A percentile compares a stretch with the other conserved stretches of the same genome.
Conservation (phyloP, 345 rosid genomes). For the Citrus medica region DNA sequence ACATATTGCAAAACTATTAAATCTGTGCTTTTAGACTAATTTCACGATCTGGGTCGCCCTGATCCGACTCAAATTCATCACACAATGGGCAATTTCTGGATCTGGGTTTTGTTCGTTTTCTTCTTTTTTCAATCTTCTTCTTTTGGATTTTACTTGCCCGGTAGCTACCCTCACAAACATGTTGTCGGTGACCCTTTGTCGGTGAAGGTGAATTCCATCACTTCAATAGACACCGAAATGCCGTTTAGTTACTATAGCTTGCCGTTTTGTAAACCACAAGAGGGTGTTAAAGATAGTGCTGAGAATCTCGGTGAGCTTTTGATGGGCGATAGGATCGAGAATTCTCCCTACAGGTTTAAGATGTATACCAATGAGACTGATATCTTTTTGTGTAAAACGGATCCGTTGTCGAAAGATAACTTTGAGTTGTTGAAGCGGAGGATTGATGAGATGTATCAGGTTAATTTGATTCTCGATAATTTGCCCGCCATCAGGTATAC, state of each 20-base stretch:
- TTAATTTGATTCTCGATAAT: slow-evolving; percentile 77
- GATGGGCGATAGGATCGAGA: slow-evolving; percentile 90
- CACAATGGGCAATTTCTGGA: slow-evolving; percentile 43
- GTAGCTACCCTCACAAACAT: slow-evolving; percentile 76
- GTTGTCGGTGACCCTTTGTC: slow-evolving; percentile 52
- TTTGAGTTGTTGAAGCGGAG: slow-evolving; percentile 72
- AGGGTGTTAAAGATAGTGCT: slow-evolving; percentile 86
- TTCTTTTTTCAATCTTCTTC: slow-evolving; percentile 36
- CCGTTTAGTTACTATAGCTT: slow-evolving; percentile 82
- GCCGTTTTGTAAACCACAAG: slow-evolving; percentile 69
- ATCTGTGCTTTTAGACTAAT: slow-evolving; percentile 6
- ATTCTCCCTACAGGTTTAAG: slow-evolving; percentile 69
- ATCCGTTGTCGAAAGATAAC: slow-evolving; percentile 43
- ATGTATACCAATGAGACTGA: slow-evolving; percentile 68
- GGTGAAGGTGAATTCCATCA: slow-evolving; percentile 86
- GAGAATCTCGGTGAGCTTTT: slow-evolving; percentile 89
- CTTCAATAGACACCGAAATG: slow-evolving; percentile 82
- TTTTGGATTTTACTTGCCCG: slow-evolving; percentile 67
- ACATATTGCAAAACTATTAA: background rate
- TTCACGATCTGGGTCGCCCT: slow-evolving; percentile 37
- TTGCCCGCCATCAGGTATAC: slow-evolving; percentile 79
- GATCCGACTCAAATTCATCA: slow-evolving; percentile 39
- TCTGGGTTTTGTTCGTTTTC: slow-evolving; percentile 44
- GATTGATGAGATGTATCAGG: slow-evolving; percentile 89
- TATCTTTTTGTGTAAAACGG: slow-evolving; percentile 56